phyloP scores from a whole-genome alignment of 805 yeast genomes.

The Yarrowia sp. region DNA sequence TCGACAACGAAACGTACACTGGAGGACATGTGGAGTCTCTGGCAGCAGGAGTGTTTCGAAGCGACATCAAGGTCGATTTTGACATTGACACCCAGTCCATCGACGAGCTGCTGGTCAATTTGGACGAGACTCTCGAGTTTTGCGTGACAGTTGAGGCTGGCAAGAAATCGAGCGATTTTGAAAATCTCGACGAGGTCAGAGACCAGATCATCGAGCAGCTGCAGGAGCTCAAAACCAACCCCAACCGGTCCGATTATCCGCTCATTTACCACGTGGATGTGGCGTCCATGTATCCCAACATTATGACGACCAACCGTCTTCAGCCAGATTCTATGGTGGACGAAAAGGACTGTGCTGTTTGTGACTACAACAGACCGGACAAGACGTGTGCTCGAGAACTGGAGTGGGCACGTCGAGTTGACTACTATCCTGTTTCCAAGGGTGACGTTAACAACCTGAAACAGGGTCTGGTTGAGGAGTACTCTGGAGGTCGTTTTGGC shows the following conservation, averaged over 20 bases:
- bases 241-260: constrained; percentile 72
- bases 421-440: constrained; percentile 83
- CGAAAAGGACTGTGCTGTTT: constrained; percentile 93
- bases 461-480: constrained; percentile 73
- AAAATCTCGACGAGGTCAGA: constrained; percentile 73
- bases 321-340: constrained; percentile 98
- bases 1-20: constrained; percentile 95
- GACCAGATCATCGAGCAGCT: constrained; percentile 54
- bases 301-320: constrained; percentile 93
- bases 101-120: constrained; percentile 69
- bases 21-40: constrained; percentile 98
- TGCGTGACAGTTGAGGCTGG: constrained; percentile 75
- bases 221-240: constrained; percentile 56
- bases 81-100: constrained; percentile 75
- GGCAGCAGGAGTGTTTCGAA: constrained; percentile 96
- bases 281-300: constrained; percentile 98
- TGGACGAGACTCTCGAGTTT: constrained; percentile 75
- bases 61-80: constrained; percentile 76
- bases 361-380: constrained; percentile 95
- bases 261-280: constrained; percentile 96
- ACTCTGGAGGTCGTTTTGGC: constrained; percentile 56
- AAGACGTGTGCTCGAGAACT: constrained; percentile 86
- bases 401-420: constrained; percentile 99
- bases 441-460: constrained; percentile 89
- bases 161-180: constrained; percentile 66